phyloP scores from a whole-genome alignment of 768 basidiomycete genomes.

The Lactarius trivialis region DNA sequence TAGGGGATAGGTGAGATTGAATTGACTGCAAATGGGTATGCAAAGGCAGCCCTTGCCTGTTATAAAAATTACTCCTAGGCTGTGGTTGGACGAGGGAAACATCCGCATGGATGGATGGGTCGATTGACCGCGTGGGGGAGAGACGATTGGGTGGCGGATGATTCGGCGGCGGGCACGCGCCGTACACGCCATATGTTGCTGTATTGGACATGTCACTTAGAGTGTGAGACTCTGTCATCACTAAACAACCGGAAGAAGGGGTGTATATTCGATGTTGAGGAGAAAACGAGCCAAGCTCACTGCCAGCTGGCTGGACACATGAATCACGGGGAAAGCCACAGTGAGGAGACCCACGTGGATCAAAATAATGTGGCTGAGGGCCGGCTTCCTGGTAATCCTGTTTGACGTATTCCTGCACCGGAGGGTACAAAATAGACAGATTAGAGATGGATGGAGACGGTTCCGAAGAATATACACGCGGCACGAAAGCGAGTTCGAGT shows the following conservation, averaged over 20 bases:
- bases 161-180: conserved; percentile 17
- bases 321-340: conserved; percentile 14
- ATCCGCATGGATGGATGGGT: conserved; percentile 4
- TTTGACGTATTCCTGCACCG: conserved; percentile 18
- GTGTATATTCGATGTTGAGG: conserved; percentile 13
- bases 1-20: conserved; percentile 1
- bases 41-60: not conserved
- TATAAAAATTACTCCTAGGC: not conserved
- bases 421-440: conserved; percentile 13
- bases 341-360: conserved; percentile 19
- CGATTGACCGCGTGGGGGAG: conserved; percentile 4
- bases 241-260: conserved; percentile 12
- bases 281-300: conserved; percentile 8
- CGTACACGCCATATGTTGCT: conserved; percentile 11
- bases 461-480: conserved; percentile 13
- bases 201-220: conserved; percentile 11
- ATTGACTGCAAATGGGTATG: not conserved
- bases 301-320: conserved; percentile 15
- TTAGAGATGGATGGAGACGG: conserved; percentile 13
- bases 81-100: conserved; percentile 11
- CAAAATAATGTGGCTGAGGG: conserved; percentile 15
- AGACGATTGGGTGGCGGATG: conserved; percentile 20
- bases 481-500: conserved; percentile 23
- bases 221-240: conserved; percentile 17
- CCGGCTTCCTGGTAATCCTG: conserved; percentile 10